These are phyloP conservation scores for Canna indica DNA, from an alignment of 176 grass and related monocot species.

Conservation along the genomic window DNA sequence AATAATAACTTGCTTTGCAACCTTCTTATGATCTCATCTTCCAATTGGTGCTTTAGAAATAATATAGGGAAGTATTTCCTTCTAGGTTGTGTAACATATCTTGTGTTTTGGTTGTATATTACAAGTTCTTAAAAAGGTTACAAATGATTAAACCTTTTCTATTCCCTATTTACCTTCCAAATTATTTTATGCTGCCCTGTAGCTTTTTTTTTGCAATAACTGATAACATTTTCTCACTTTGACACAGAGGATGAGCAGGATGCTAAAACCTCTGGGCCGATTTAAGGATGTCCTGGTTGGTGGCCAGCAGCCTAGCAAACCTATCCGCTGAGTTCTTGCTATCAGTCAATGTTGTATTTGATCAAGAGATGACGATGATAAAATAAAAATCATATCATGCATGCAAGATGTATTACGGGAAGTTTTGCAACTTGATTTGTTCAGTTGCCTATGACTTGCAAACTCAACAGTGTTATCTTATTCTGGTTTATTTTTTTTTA, in stretches of 20 bases:
- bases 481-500: neutral
- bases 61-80: neutral
- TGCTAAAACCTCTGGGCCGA: neutral
- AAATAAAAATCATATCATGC: neutral
- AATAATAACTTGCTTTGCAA: neutral
- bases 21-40: no score
- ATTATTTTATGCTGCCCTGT: neutral
- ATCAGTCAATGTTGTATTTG: no score
- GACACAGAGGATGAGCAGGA: constrained; percentile 19
- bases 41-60: neutral
- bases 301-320: neutral
- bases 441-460: neutral
- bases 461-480: neutral
- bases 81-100: no score
- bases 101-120: neutral
- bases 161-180: neutral
- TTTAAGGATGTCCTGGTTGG: constrained; percentile 7
- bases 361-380: neutral
- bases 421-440: neutral
- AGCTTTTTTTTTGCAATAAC: neutral
- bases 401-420: neutral
- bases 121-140: neutral
- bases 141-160: neutral
- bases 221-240: neutral
- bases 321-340: neutral